These are phyloP conservation scores for Salix koriyanagi DNA, from an alignment of 345 rosid genomes.

Conservation along the genomic window DNA sequence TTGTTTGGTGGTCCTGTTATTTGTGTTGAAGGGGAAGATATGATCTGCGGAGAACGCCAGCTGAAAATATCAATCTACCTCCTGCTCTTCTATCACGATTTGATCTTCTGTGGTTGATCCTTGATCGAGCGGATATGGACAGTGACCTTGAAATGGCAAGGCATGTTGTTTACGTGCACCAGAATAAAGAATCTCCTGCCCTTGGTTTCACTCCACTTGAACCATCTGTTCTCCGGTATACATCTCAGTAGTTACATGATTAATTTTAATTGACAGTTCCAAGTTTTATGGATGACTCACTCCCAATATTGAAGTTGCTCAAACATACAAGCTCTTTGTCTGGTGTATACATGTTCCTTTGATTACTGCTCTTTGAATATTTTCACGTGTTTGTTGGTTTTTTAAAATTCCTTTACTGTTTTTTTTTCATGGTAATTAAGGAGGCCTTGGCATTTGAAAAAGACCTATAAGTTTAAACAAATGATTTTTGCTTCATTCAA, in stretches of 20 bases:
- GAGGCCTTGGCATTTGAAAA: slow-evolving; percentile 10
- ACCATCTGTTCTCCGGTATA: slow-evolving; percentile 79
- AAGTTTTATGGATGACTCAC: not conserved
- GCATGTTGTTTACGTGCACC: slow-evolving; percentile 91
- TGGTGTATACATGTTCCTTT: not conserved
- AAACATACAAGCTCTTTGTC: not conserved
- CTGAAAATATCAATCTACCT: slow-evolving; percentile 94
- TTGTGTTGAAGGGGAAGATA: slow-evolving; percentile 79
- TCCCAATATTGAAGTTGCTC: not conserved
- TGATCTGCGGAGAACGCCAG: slow-evolving; percentile 89
- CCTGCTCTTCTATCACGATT: slow-evolving; percentile 94
- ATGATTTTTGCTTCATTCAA: not conserved
- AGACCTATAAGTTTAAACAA: not conserved
- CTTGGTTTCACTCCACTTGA: slow-evolving; percentile 91
- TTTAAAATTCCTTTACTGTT: not conserved
- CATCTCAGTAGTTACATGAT: slow-evolving; percentile 1
- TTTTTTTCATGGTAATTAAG: not conserved
- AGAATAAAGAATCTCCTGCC: slow-evolving; percentile 81
- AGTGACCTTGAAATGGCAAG: slow-evolving; percentile 91
- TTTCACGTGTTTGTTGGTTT: not conserved
- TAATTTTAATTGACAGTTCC: not conserved
- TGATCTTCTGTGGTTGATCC: slow-evolving; percentile 91
- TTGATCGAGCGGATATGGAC: slow-evolving; percentile 97
- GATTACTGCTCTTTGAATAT: not conserved
- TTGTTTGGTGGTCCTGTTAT: slow-evolving; percentile 9